A percentile compares a stretch with the other conserved stretches of the same genome.
phyloP scores from a whole-genome alignment of 2,329 filamentous ascomycete species.

The Aspergillus aculeatus region DNA sequence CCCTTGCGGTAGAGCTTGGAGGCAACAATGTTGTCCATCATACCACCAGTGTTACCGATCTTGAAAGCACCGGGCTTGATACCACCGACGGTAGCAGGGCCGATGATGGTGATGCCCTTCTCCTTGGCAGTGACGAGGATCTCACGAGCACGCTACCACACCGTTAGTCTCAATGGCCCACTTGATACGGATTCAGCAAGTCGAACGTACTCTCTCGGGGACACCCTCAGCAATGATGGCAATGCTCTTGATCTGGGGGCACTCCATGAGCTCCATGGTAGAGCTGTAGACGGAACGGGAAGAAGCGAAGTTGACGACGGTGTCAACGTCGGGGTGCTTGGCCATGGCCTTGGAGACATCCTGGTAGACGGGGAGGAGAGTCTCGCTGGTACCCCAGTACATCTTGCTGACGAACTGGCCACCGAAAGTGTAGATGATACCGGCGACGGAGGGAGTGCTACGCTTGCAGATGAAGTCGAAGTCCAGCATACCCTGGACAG shows the following conservation, averaged over 20 bases:
- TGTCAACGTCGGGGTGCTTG: constrained; percentile 97
- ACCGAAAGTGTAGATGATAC: constrained; percentile 99
- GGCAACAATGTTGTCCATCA: constrained; percentile 99
- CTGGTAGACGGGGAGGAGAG: constrained; percentile 97
- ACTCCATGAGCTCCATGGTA: constrained; percentile 97
- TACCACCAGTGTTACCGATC: constrained; percentile 99
- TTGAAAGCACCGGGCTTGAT: constrained; percentile 99
- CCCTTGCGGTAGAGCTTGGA: constrained; percentile 99
- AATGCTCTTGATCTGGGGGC: constrained; percentile 95
- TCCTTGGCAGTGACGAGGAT: constrained; percentile 95
- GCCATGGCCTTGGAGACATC: constrained; percentile 84
- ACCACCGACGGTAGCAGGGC: constrained; percentile 95
- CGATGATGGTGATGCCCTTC: constrained; percentile 99
- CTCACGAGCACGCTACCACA: constrained; percentile 80
- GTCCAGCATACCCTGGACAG: constrained; percentile 91
- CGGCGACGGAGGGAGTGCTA: constrained; percentile 89
- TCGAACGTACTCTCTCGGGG: constrained; percentile 74
- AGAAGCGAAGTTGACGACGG: constrained; percentile 98
- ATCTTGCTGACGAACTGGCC: constrained; percentile 99
- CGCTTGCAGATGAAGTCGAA: constrained; percentile 99
- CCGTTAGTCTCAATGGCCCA: constrained; percentile 9
- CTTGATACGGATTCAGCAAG: neutral
- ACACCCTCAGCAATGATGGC: constrained; percentile 99
- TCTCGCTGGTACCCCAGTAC: constrained; percentile 99
- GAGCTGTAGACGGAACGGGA: constrained; percentile 98